A percentile compares a stretch with the other conserved stretches of the same genome.
phyloP scores from a whole-genome alignment of 345 rosid genomes.

The Hibiscus syriacus region DNA sequence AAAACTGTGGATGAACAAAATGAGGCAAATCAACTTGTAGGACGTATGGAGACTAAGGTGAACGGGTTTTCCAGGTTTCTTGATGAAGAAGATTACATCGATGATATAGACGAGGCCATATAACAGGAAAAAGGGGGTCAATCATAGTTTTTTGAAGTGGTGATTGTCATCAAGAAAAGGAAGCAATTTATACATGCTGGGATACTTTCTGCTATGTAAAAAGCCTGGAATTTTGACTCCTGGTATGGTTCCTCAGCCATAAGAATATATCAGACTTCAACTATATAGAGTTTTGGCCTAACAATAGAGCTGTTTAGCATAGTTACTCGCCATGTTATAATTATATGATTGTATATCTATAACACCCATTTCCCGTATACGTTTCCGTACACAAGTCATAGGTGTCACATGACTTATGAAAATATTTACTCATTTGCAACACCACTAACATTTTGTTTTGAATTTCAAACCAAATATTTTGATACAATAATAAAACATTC shows the following conservation, averaged over 20 bases:
- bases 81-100: constrained; percentile 28
- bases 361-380: no score
- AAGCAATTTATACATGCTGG: constrained; percentile 5
- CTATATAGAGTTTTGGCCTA: neutral
- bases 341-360: neutral
- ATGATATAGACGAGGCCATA: constrained; percentile 16
- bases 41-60: constrained; percentile 22
- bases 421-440: no score
- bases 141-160: neutral
- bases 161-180: constrained; percentile 2
- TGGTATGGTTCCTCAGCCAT: neutral
- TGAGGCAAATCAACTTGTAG: constrained; percentile 59
- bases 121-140: neutral
- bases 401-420: no score
- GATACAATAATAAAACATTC: no score
- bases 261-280: neutral
- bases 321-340: neutral
- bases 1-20: constrained; percentile 51
- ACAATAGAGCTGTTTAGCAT: neutral
- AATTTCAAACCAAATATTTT: no score
- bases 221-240: neutral
- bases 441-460: no score
- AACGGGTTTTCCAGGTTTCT: constrained; percentile 19
- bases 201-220: constrained; percentile 4
- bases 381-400: no score